A percentile compares a stretch with the other conserved stretches of the same genome.
These are phyloP conservation scores for Rhodotorula sp. DNA, from an alignment of 1,284 basidiomycete genomes.

Conservation along the genomic window DNA sequence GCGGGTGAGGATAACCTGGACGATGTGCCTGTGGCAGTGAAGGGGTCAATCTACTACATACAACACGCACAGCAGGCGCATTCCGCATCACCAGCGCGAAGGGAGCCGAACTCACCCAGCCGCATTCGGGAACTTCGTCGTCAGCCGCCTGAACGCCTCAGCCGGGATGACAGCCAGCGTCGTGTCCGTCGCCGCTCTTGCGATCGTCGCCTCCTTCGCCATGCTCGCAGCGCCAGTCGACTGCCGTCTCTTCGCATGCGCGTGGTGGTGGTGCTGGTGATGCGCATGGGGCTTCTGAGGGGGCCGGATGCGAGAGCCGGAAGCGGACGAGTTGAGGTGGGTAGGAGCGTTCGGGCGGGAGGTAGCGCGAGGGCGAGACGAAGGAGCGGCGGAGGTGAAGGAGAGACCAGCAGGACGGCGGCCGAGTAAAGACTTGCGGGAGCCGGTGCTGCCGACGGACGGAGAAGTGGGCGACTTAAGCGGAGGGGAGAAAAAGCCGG, in stretches of 20 bases:
- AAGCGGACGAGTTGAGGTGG: neutral
- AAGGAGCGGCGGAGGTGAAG: neutral
- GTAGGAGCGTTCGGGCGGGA: neutral
- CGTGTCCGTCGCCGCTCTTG: constrained; percentile 86
- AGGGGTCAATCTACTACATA: no score
- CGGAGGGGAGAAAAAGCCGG: neutral
- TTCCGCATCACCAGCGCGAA: no score
- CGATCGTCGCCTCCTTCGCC: constrained; percentile 57
- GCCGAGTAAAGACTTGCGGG: neutral
- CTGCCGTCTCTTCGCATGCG: neutral
- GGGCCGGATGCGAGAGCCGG: neutral
- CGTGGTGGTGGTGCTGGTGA: neutral
- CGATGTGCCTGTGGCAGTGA: constrained; percentile 63
- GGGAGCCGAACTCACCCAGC: constrained; percentile 57
- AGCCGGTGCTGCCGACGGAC: neutral
- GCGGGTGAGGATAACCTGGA: constrained; percentile 93
- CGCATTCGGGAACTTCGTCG: constrained; percentile 93
- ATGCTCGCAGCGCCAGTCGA: constrained; percentile 1
- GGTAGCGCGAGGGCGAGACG: neutral
- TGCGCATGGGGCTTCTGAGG: neutral
- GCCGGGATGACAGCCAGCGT: constrained; percentile 98
- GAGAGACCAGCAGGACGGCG: neutral
- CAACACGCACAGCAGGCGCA: neutral
- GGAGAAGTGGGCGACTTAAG: neutral
- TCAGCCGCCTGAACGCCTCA: constrained; percentile 85